A percentile compares a stretch with the other conserved stretches of the same genome.
phyloP scores from a whole-genome alignment of 352 stramenopile genomes.

The Globisporangium carolinianum region DNA sequence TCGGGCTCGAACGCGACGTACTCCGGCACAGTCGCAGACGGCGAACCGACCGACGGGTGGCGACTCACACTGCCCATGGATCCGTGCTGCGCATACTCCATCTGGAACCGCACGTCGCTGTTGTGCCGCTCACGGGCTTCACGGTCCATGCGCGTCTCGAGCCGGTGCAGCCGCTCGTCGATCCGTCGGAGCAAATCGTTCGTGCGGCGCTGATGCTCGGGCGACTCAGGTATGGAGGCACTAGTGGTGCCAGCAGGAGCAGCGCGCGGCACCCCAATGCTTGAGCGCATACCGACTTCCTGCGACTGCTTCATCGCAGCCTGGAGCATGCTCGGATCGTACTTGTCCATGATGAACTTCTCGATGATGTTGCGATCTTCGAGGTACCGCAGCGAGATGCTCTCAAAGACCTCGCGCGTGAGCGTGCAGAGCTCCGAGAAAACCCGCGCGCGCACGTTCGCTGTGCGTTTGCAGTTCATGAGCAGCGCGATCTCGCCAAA shows the following conservation, averaged over 20 bases:
- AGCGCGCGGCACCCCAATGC: slow-evolving; percentile 6
- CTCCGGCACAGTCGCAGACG: slow-evolving; percentile 2
- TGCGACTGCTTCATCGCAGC: slow-evolving; percentile 71
- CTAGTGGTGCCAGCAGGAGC: background rate
- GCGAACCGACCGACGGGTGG: slow-evolving; percentile 2
- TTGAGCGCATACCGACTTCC: slow-evolving; percentile 45
- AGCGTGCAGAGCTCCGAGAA: slow-evolving; percentile 76
- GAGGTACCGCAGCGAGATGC: slow-evolving; percentile 63
- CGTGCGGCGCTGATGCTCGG: slow-evolving; percentile 15
- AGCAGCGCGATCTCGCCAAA: slow-evolving; percentile 77
- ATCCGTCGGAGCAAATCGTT: slow-evolving; percentile 35
- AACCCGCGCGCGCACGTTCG: slow-evolving; percentile 60
- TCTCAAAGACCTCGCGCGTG: slow-evolving; percentile 71
- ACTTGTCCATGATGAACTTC: slow-evolving; percentile 84
- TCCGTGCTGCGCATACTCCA: slow-evolving; percentile 13
- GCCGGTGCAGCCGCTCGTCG: slow-evolving; percentile 37
- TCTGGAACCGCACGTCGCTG: slow-evolving; percentile 35
- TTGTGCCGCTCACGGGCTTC: slow-evolving; percentile 43
- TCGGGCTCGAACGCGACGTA: slow-evolving; percentile 53
- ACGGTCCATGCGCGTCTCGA: slow-evolving; percentile 41
- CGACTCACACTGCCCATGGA: slow-evolving; percentile 2
- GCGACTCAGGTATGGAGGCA: background rate
- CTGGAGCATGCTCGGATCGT: slow-evolving; percentile 67
- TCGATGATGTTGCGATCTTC: slow-evolving; percentile 78
- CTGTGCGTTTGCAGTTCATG: slow-evolving; percentile 82